Percentiles rank a stretch among this genome's conserved stretches.
Evolutionary conservation across 257 asterid species (phyloP).

Genomic region (Eustoma russellianum): DNA sequence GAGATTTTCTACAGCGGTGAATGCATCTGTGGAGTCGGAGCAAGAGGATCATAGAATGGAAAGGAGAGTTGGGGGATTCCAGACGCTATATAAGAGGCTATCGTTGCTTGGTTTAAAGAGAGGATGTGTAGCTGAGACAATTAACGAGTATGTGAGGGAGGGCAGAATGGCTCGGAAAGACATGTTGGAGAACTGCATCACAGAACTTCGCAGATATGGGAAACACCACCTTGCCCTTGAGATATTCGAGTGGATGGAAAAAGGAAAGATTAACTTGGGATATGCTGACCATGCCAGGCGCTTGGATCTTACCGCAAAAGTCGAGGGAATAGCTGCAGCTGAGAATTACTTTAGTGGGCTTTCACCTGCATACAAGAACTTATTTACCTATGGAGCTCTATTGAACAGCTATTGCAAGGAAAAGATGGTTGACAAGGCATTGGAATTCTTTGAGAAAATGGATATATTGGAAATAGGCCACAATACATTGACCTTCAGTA

Average conservation of each 20-base stretch:
- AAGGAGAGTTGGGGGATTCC: not conserved
- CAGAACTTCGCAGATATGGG: conserved; percentile 50
- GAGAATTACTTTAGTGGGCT: conserved; percentile 52
- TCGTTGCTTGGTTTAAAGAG: conserved; percentile 48
- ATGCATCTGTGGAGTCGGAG: conserved; percentile 7
- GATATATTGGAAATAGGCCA: conserved; percentile 25
- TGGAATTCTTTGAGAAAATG: conserved; percentile 43
- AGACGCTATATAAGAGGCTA: conserved; percentile 43
- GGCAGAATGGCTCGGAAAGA: conserved; percentile 34
- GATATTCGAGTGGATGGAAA: conserved; percentile 84
- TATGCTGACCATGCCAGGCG: conserved; percentile 34
- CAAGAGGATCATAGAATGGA: not conserved
- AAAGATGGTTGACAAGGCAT: conserved; percentile 49
- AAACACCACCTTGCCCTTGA: conserved; percentile 59
- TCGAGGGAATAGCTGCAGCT: conserved; percentile 58
- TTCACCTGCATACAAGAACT: conserved; percentile 29
- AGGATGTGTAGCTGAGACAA: conserved; percentile 38
- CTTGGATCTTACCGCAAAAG: conserved; percentile 56
- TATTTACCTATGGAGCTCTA: conserved; percentile 52
- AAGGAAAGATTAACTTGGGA: conserved; percentile 34
- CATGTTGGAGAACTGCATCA: conserved; percentile 44
- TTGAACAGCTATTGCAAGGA: conserved; percentile 60
- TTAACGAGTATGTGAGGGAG: conserved; percentile 50
- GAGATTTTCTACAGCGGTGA: conserved; percentile 24
- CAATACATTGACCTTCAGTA: conserved; percentile 39